Percentiles rank a stretch among this genome's conserved stretches.
phyloP scores from a whole-genome alignment of 2,329 filamentous ascomycete genomes.

The Rhexocercosporidium sp. region DNA sequence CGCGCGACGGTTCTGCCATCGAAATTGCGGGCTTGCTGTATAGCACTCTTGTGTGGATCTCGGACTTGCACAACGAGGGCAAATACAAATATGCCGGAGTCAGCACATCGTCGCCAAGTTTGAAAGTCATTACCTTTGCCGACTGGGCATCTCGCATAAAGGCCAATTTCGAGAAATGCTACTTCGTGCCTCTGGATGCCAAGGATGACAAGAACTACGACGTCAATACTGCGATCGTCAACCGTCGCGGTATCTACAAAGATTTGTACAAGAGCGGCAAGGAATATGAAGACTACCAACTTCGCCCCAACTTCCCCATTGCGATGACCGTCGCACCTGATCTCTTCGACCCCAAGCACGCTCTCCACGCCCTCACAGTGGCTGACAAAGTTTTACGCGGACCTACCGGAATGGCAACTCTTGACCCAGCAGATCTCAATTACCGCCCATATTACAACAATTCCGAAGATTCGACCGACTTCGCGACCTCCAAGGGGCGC shows the following conservation, averaged over 20 bases:
- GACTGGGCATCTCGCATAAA: constrained; percentile 84
- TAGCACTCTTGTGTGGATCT: constrained; percentile 84
- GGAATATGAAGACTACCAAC: constrained; percentile 96
- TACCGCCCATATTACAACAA: constrained; percentile 96
- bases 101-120: constrained; percentile 58
- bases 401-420: constrained; percentile 92
- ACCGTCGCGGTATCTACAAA: constrained; percentile 97
- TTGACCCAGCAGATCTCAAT: constrained; percentile 90
- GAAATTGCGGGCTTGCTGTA: constrained; percentile 95
- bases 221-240: constrained; percentile 78
- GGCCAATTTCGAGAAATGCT: constrained; percentile 88
- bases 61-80: constrained; percentile 67
- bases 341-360: constrained; percentile 80
- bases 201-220: constrained; percentile 79
- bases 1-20: constrained; percentile 90
- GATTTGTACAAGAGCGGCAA: constrained; percentile 93
- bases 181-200: constrained; percentile 77
- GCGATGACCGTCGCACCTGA: constrained; percentile 93
- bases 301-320: constrained; percentile 92
- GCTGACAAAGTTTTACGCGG: constrained; percentile 82
- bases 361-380: constrained; percentile 77
- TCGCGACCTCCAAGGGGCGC: constrained; percentile 88
- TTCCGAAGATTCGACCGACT: constrained; percentile 89
- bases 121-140: constrained; percentile 66
- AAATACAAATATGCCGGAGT: constrained; percentile 78